phyloP scores from a whole-genome alignment of 495 filamentous ascomycete genomes.

The Aspergillus saccharolyticus region DNA sequence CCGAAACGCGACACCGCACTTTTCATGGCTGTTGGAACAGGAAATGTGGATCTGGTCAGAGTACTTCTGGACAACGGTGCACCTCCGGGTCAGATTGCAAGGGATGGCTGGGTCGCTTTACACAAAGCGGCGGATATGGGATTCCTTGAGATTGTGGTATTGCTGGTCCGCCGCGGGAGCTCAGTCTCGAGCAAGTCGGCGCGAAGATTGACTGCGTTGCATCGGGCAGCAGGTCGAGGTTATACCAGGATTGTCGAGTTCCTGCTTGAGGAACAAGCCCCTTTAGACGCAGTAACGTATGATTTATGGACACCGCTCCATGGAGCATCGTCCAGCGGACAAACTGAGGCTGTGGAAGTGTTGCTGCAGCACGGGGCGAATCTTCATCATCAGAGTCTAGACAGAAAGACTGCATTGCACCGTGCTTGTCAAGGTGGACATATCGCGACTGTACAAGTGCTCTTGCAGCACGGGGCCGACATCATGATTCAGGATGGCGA shows the following conservation, averaged over 20 bases:
- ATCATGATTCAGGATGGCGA: background rate
- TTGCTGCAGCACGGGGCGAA: slow-evolving; percentile 2
- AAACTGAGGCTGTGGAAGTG: slow-evolving; percentile 1
- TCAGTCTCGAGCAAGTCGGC: background rate
- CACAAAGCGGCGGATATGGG: slow-evolving; percentile 10
- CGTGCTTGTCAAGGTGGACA: slow-evolving; percentile 11
- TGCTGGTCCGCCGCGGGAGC: background rate
- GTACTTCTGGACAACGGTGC: slow-evolving; percentile 1
- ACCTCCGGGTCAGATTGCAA: background rate
- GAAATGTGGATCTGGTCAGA: background rate
- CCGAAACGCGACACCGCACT: background rate
- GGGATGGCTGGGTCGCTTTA: background rate
- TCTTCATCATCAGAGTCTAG: background rate
- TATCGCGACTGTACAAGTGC: slow-evolving; percentile 4
- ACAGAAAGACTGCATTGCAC: slow-evolving; percentile 8
- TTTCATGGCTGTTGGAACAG: background rate
- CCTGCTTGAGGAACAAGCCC: background rate
- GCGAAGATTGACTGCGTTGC: slow-evolving; percentile 3
- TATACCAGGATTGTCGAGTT: background rate
- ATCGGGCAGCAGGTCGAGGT: slow-evolving; percentile 10
- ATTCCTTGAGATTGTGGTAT: slow-evolving; percentile 1
- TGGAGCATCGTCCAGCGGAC: slow-evolving; percentile 9
- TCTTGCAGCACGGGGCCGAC: slow-evolving; percentile 8
- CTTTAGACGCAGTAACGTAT: background rate
- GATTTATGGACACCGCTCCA: slow-evolving; percentile 11